Percentiles rank a stretch among this genome's conserved stretches.
Conservation (phyloP, 352 stramenopile genomes). For the Phytophthora pisi region DNA sequence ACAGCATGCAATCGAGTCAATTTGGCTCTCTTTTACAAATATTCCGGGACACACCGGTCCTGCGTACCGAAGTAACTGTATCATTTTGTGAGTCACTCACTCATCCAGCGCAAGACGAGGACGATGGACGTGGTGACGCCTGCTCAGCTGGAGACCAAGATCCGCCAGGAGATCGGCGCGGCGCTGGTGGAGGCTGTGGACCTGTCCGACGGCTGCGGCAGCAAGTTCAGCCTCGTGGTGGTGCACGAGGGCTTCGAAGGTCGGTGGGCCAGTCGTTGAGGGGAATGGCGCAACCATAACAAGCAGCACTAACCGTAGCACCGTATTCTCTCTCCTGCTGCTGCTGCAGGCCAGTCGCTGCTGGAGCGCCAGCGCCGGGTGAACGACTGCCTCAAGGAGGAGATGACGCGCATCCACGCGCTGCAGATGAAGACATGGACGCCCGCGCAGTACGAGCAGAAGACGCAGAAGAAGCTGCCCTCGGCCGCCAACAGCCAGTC, state of each 20-base stretch:
- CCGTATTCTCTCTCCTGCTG: no score
- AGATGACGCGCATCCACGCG: constrained; percentile 86
- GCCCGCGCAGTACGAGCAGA: constrained; percentile 79
- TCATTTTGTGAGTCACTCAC: no score
- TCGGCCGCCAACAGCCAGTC: constrained; percentile 40
- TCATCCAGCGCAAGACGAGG: no score
- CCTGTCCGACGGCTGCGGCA: constrained; percentile 82
- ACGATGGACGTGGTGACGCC: constrained; percentile 59
- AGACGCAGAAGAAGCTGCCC: constrained; percentile 70
- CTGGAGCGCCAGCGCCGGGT: constrained; percentile 79
- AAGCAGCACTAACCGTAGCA: background rate
- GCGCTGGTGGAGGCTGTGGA: constrained; percentile 75
- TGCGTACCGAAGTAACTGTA: no score
- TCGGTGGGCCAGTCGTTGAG: constrained; percentile 12
- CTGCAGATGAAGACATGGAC: constrained; percentile 90
- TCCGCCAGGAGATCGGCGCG: constrained; percentile 68
- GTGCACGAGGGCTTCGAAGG: constrained; percentile 84
- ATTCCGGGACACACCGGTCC: no score
- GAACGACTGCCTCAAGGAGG: constrained; percentile 82
- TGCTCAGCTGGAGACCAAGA: constrained; percentile 58
- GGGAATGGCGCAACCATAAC: background rate
- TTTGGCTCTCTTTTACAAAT: no score
- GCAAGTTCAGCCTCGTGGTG: constrained; percentile 86
- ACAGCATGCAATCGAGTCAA: no score
- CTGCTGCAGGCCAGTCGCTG: constrained; percentile 60